Conservation (phyloP, 768 basidiomycete species). For the Crepidotus variabilis region DNA sequence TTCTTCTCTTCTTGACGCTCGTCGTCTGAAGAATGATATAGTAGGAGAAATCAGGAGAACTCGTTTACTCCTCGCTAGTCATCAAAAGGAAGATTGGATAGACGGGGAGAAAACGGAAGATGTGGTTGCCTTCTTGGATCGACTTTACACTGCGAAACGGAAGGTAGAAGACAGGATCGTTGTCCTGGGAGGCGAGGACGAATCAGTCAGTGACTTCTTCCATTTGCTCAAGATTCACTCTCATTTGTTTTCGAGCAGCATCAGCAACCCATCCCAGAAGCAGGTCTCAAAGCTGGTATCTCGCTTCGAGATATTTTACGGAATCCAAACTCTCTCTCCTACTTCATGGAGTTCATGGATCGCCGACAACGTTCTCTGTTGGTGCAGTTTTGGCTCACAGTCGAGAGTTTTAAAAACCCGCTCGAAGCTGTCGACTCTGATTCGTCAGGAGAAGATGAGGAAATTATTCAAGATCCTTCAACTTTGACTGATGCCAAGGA, state of each 20-base stretch:
- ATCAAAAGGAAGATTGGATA: slow-evolving; percentile 87
- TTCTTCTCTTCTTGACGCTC: slow-evolving; percentile 83
- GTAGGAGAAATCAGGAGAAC: slow-evolving; percentile 88
- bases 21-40: slow-evolving; percentile 88
- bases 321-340: slow-evolving; percentile 87
- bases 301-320: slow-evolving; percentile 76
- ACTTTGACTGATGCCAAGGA: slow-evolving; percentile 67
- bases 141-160: slow-evolving; percentile 85
- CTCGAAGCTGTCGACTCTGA: slow-evolving; percentile 79
- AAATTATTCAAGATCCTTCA: slow-evolving; percentile 49
- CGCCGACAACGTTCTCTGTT: slow-evolving; percentile 77
- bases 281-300: slow-evolving; percentile 42
- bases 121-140: slow-evolving; percentile 81
- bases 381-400: slow-evolving; percentile 96
- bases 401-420: slow-evolving; percentile 97
- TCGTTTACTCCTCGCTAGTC: slow-evolving; percentile 73
- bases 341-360: slow-evolving; percentile 99
- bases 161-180: slow-evolving; percentile 85
- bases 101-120: slow-evolving; percentile 83
- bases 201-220: slow-evolving; percentile 37
- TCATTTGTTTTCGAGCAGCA: slow-evolving; percentile 24
- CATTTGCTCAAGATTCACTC: neutral
- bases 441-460: slow-evolving; percentile 57
- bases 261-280: slow-evolving; percentile 38
- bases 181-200: slow-evolving; percentile 72